Evolutionary conservation across 305 asterid species (phyloP), one percentile per base, ranked within the genome.

Genomic region (Fraxinus greggii): DNA sequence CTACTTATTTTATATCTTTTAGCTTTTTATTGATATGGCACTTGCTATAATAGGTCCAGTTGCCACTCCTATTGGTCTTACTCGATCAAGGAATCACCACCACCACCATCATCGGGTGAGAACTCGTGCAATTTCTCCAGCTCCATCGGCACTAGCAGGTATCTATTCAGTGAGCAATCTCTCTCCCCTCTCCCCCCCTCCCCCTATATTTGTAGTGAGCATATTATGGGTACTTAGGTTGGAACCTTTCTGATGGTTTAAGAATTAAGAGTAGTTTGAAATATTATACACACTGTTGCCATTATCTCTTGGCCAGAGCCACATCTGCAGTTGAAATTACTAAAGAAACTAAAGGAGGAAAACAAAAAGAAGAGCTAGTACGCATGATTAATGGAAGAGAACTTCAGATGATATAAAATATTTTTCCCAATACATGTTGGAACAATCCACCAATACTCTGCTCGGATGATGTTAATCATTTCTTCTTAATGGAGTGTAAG

Each of bases 81-180:
- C 83, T 28, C 56, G 51, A 75, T 90, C 78, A 78, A 86, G 88
- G 84, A 93, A 70, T 88, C 91, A 4, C 79, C 91, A 33, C 80
- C 95, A 75, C 85, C 89, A 75, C 78, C 95, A 48, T 73, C 86
- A 51, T 76, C 86, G 85, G 80, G 69, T 72, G 75, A 89, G 86
- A 84, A 83, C 83, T 65, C 95, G 3, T 77, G 87, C 88, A 65
- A 83, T 88, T 84, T 89, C 99, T 80, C 98, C 98, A 40, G 85
- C 94, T 87, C 98, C 97, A 35, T 87, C 97, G 33, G 78, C 89
- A 81, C 77, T 87, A 85, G 83, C 93, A 83, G 99, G 99, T 94
- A 90, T 72, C 81, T 8, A 65, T 84, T 80, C 80, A 76, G 56
- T 3, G 10, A 7, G 45, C 26, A 72, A 78, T 81, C 79, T 80